Evolutionary conservation across 805 yeast genomes (phyloP).

Genomic region (Monosporozyma siamensis): DNA sequence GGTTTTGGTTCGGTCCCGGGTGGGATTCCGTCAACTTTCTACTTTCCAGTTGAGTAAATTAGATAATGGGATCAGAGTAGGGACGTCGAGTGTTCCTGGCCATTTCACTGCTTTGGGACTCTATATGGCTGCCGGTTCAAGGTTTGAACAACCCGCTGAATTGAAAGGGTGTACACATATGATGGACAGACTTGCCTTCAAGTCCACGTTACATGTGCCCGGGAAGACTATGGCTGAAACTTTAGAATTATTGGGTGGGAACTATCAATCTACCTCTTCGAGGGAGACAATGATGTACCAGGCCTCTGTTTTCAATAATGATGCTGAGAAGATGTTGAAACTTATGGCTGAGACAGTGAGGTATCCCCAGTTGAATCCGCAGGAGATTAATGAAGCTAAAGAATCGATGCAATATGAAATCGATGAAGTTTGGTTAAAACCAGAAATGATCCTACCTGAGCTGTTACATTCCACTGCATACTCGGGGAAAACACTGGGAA

Average conservation of each 20-base stretch:
- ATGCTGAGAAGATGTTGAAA: slow-evolving; percentile 68
- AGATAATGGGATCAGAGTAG: slow-evolving; percentile 70
- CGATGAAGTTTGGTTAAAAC: slow-evolving; percentile 70
- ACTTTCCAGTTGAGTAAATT: slow-evolving; percentile 36
- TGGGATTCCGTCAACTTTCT: slow-evolving; percentile 16
- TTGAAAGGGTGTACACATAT: slow-evolving; percentile 74
- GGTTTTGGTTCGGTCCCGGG: too few relatives aligned
- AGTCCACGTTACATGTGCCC: slow-evolving; percentile 48
- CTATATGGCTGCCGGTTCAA: slow-evolving; percentile 82
- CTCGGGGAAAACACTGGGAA: slow-evolving; percentile 62
- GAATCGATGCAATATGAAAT: slow-evolving; percentile 73
- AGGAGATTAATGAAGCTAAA: slow-evolving; percentile 66
- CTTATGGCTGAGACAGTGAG: slow-evolving; percentile 71
- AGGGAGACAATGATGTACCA: slow-evolving; percentile 90
- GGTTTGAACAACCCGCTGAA: slow-evolving; percentile 51
- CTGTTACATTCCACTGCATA: slow-evolving; percentile 81
- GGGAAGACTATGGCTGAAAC: slow-evolving; percentile 67
- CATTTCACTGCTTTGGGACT: slow-evolving; percentile 88
- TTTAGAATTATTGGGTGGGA: slow-evolving; percentile 80
- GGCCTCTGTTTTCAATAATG: slow-evolving; percentile 85
- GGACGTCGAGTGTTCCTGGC: slow-evolving; percentile 78
- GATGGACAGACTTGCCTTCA: slow-evolving; percentile 77
- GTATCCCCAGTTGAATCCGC: slow-evolving; percentile 54
- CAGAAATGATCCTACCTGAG: slow-evolving; percentile 82
- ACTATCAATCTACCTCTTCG: slow-evolving; percentile 85